Base-by-base conservation (phyloP, 1,284 basidiomycete genomes). In the Leccinum angustisporum region DNA sequence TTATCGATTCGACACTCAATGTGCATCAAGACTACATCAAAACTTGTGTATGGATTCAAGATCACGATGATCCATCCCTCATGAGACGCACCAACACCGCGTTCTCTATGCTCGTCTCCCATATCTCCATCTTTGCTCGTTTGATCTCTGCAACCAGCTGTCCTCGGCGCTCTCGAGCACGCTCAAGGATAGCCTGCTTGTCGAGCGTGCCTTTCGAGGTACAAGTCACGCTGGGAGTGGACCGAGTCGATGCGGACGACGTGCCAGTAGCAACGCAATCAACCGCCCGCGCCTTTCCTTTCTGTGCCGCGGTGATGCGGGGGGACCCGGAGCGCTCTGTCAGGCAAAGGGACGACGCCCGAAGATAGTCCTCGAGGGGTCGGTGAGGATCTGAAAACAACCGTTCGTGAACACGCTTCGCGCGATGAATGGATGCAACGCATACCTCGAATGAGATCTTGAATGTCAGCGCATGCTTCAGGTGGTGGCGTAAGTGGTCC, bases 51-150 rank as follows among this genome's bases (percentile, higher is more conserved):
- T 10, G 6, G n/a, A 21, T 14, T 48, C 31, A 54, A 40, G 54
- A 27, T 65, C 10, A 58, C 30, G 50, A 57, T n/a, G 60, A 57
- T 11, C 34, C 51, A 25, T 82, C 78, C 71, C 79, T 81, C 60
- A 67, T 74, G 56, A 90, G 68, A 63, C 84, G 80, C 36, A 81
- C 77, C 67, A 92, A 77, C 61, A 84, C 86, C 33, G 86, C 88
- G 66, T 88, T 84, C 75, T 92, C 90, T 59, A 92, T 81, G 51
- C 86, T 87, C 56, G 82, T 82, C 75, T 90, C 87, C 90, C 90
- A 91, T 57, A 90, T 73, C 68, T 87, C 84, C 25, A 83, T 78
- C 69, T 86, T 86, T 25, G 86, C 82, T 56, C 77, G 77, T 60
- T 86, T 80, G 58, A 91, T 75, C 73, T 87, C 85, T n/a, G 76